phyloP scores from a whole-genome alignment of 1,284 basidiomycete genomes.

The Ustilago bromivora region DNA sequence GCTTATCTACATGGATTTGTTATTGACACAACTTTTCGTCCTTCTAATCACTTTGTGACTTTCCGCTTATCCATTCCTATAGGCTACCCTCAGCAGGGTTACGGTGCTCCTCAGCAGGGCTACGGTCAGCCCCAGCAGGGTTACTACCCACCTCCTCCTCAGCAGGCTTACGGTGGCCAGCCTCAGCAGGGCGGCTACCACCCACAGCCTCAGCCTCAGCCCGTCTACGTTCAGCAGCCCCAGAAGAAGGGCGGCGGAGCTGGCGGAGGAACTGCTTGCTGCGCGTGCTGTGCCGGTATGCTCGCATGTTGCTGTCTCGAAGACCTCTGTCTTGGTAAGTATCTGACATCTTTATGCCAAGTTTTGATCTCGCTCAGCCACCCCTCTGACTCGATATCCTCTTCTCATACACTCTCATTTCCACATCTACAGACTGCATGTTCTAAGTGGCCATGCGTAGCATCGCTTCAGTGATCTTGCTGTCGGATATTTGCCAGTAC shows the following conservation, averaged over 20 bases:
- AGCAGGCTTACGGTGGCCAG: conserved; percentile 59
- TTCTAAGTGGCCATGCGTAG: conserved; percentile 20
- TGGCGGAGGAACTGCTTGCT: conserved; percentile 35
- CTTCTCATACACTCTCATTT: not conserved
- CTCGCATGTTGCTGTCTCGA: conserved; percentile 58
- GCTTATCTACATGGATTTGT: not conserved
- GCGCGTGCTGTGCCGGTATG: conserved; percentile 60
- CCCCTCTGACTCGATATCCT: not conserved
- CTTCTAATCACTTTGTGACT: not conserved
- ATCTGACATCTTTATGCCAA: not conserved
- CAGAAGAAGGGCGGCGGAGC: conserved; percentile 39
- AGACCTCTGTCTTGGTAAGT: conserved; percentile 55
- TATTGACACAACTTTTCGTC: not conserved
- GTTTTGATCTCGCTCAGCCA: too few relatives aligned
- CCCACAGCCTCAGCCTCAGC: conserved; percentile 55
- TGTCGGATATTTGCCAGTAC: not conserved
- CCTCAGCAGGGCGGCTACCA: conserved; percentile 52
- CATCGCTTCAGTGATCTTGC: not conserved
- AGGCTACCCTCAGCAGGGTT: conserved; percentile 44
- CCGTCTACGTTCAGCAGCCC: conserved; percentile 58
- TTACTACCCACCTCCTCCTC: conserved; percentile 57
- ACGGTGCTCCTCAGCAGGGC: conserved; percentile 16
- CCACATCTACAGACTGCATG: conserved; percentile 37
- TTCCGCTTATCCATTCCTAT: not conserved
- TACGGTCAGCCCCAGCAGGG: conserved; percentile 47